Percentiles rank a stretch among this genome's conserved stretches.
These are phyloP conservation scores for Flaveria bidentis DNA, from an alignment of 129 eudicot species.

Conservation along the genomic window DNA sequence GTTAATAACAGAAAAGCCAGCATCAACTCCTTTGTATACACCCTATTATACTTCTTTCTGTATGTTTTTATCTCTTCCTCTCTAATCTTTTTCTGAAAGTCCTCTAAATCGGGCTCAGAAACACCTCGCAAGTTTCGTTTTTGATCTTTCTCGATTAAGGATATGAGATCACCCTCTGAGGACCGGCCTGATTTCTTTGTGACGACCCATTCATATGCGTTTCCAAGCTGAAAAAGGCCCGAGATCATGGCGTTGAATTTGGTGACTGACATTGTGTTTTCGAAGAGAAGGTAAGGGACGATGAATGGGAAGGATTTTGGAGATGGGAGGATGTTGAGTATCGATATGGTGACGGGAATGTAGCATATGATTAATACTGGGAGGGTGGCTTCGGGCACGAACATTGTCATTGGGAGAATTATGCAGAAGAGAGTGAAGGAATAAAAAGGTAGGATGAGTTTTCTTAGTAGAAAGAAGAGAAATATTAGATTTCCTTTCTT, in stretches of 20 bases:
- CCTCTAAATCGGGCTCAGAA: slow-evolving; percentile 58
- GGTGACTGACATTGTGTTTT: slow-evolving; percentile 90
- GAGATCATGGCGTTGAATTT: slow-evolving; percentile 94
- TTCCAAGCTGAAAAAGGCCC: slow-evolving; percentile 80
- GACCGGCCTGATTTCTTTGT: slow-evolving; percentile 94
- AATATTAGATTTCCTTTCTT: slow-evolving; percentile 75
- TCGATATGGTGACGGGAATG: slow-evolving; percentile 67
- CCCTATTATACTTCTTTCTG: slow-evolving; percentile 56
- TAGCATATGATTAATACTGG: slow-evolving; percentile 81
- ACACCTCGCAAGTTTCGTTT: slow-evolving; percentile 36
- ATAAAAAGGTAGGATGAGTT: slow-evolving; percentile 78
- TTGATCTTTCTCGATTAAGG: slow-evolving; percentile 46
- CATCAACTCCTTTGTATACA: slow-evolving; percentile 75
- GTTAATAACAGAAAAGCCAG: slow-evolving; percentile 73
- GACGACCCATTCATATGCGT: slow-evolving; percentile 88
- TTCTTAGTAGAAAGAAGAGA: slow-evolving; percentile 80
- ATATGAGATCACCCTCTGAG: slow-evolving; percentile 71
- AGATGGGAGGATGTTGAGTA: slow-evolving; percentile 81
- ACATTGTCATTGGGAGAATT: slow-evolving; percentile 89
- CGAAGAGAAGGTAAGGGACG: slow-evolving; percentile 84
- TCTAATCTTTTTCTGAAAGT: slow-evolving; percentile 31
- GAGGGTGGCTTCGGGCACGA: slow-evolving; percentile 81
- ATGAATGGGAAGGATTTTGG: slow-evolving; percentile 85
- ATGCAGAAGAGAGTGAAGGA: slow-evolving; percentile 88
- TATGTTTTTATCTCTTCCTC: slow-evolving; percentile 37